Conservation (phyloP, 1,284 basidiomycete species). For the Irpex lacteus region DNA sequence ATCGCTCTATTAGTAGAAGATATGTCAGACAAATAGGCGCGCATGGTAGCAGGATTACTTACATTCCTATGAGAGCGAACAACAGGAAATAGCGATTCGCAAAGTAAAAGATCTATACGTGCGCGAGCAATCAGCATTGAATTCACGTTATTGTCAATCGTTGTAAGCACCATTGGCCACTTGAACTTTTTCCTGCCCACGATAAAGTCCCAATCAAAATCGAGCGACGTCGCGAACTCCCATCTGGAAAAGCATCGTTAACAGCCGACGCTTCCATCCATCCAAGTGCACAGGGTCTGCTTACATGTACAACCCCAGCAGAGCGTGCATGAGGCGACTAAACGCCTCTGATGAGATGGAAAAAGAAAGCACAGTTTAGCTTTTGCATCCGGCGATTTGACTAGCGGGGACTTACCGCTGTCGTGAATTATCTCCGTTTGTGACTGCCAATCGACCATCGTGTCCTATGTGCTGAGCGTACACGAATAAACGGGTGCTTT, state of each 20-base stretch:
- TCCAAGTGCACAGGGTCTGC: constrained; percentile 19
- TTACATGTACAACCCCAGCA: constrained; percentile 69
- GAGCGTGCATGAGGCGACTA: constrained; percentile 61
- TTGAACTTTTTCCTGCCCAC: constrained; percentile 56
- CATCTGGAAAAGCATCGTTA: constrained; percentile 20
- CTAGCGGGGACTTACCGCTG: constrained; percentile 36
- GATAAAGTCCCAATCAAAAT: constrained; percentile 68
- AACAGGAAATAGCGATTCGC: constrained; percentile 65
- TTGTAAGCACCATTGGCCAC: constrained; percentile 32
- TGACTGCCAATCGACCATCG: constrained; percentile 44
- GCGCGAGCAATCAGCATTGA: neutral
- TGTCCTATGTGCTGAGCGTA: constrained; percentile 2
- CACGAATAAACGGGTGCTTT: neutral
- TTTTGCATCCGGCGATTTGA: neutral
- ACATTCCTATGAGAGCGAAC: constrained; percentile 71
- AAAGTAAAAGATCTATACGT: constrained; percentile 65
- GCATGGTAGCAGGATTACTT: constrained; percentile 21
- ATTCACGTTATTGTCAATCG: neutral
- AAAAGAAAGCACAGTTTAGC: neutral
- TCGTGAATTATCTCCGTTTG: constrained; percentile 46
- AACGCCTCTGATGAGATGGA: constrained; percentile 45
- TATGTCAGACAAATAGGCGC: constrained; percentile 3
- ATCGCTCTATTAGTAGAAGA: constrained; percentile 38
- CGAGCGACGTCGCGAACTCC: constrained; percentile 54
- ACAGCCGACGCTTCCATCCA: neutral